A percentile compares a stretch with the other conserved stretches of the same genome.
phyloP scores from a whole-genome alignment of 768 basidiomycete species.

The Suillus tomentosus region DNA sequence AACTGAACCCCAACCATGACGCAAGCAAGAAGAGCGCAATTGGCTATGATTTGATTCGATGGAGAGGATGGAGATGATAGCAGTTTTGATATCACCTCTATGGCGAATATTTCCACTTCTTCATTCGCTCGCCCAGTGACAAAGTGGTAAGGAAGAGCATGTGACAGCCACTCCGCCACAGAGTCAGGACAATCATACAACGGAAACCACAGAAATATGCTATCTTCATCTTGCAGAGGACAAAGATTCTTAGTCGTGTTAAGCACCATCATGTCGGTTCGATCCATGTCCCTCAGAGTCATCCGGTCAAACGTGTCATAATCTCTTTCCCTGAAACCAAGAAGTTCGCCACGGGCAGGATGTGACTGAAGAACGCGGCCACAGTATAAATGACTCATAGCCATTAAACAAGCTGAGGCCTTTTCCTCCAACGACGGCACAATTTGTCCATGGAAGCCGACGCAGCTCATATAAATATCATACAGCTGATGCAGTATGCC shows the following conservation, averaged over 20 bases:
- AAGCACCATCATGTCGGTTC: not conserved
- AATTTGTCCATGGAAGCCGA: not conserved
- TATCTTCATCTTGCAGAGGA: not conserved
- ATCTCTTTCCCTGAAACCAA: not conserved
- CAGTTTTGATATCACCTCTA: not conserved
- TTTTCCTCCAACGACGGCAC: not conserved
- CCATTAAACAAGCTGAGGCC: not conserved
- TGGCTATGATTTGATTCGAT: not conserved
- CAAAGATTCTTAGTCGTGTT: not conserved
- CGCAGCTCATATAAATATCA: not conserved
- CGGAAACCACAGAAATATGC: fast-evolving
- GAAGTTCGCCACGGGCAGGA: not conserved
- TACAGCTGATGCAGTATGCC: not conserved
- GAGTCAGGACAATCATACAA: not conserved
- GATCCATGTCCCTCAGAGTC: not conserved
- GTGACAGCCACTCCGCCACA: not conserved
- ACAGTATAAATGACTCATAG: not conserved
- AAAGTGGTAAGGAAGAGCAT: not conserved
- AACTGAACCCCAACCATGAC: not conserved
- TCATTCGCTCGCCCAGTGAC: not conserved
- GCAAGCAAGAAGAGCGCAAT: not conserved
- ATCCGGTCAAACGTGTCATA: not conserved
- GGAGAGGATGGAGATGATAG: not conserved
- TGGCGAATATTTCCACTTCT: not conserved
- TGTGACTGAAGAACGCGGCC: not conserved